A percentile compares a stretch with the other conserved stretches of the same genome.
phyloP scores from a whole-genome alignment of 352 stramenopile genomes.

The Globisporangium uncinulatum region DNA sequence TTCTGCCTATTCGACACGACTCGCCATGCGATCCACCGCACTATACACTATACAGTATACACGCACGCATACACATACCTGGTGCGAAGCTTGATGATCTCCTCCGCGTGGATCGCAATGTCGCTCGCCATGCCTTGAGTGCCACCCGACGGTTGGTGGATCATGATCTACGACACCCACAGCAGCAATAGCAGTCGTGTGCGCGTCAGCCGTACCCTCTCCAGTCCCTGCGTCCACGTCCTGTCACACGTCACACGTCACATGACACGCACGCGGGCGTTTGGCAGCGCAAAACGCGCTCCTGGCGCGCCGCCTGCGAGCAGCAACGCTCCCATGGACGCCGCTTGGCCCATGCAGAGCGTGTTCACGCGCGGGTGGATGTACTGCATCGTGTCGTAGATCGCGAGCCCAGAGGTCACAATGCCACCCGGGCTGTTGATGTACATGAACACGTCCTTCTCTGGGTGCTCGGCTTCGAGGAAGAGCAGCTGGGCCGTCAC shows the following conservation, averaged over 20 bases:
- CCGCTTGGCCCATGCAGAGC: constrained; percentile 96
- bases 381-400: constrained; percentile 99
- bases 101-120: constrained; percentile 98
- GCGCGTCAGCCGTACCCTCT: too few species aligned
- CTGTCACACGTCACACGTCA: background rate
- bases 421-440: constrained; percentile 98
- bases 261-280: constrained; percentile 73
- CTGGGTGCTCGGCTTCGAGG: constrained; percentile 94
- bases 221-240: too few species aligned
- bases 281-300: constrained; percentile 90
- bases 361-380: constrained; percentile 97
- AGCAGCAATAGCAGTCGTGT: background rate
- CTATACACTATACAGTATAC: too few species aligned
- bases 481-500: constrained; percentile 91
- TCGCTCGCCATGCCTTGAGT: constrained; percentile 97
- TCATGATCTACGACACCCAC: constrained; percentile 86
- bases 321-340: constrained; percentile 95
- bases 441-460: constrained; percentile 99
- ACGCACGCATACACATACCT: constrained; percentile 22
- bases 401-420: constrained; percentile 96
- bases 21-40: too few species aligned
- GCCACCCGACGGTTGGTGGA: constrained; percentile 96
- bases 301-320: constrained; percentile 90
- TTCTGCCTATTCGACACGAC: too few species aligned
- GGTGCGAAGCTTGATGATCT: constrained; percentile 93